Evolutionary conservation across 2,329 filamentous ascomycete species (phyloP), one percentile per base, ranked within the genome.

Genomic region (Plectosphaerella cucumerina): DNA sequence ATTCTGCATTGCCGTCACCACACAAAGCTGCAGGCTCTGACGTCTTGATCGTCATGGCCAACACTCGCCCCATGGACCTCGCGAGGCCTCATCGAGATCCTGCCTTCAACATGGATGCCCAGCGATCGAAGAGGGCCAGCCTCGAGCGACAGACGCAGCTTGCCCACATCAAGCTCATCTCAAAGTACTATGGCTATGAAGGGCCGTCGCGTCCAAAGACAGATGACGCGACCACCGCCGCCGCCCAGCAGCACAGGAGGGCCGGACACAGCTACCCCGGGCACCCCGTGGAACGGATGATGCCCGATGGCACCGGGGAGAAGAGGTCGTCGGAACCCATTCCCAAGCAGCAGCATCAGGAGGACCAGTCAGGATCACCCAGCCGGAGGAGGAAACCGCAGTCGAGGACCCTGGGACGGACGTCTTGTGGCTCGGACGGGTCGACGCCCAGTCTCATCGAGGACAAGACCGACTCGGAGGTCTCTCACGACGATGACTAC

Each of bases 361-460:
- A 31, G 26, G 26, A 31, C 8, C 51, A 46, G 5, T 48, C 44
- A 21, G 53, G 55, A 10, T 48, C 55, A 3, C 51, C 50, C 20
- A 55, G 12, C 47, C 51, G 9, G 43, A 47, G 18, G 44, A 51
- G 39, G 49, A 48, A 31, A 31, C 26, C 8, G 48, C 33, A 41
- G 12, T 47, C 48, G 41, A 49, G n/a, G 48, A 47, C 46, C 51
- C 15, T 62, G 17, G 49, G 68, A 48, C 69, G 70, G 58, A 71
- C 65, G 49, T 80, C 77, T 3, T 58, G 76, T 33, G 71, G 67
- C 31, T 79, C 76, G 1, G 68, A 73, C 42, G 67, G 62, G 22
- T 78, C 76, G 4, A 58, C 72, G 4, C 77, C 77, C 1, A 72
- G 73, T 23, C 69, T 80, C 60, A 70, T 77, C 15, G 76, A 81